Conservation (phyloP, 2,329 filamentous ascomycete species). For the Escovopsis weberi region DNA sequence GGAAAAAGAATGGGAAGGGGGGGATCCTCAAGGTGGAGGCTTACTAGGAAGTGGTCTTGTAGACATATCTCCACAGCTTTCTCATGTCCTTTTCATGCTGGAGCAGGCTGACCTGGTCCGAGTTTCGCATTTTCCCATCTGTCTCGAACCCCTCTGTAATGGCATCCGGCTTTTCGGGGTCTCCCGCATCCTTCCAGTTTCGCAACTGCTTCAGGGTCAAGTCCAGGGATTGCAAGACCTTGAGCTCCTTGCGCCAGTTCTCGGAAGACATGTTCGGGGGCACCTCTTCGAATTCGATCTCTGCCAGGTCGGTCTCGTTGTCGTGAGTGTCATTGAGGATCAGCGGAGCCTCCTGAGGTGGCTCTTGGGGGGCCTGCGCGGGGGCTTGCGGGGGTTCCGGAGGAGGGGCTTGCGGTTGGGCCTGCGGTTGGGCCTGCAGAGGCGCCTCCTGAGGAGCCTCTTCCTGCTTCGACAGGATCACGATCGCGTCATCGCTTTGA, state of each 20-base stretch:
- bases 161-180: slow-evolving; percentile 20
- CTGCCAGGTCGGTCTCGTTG: too few species aligned
- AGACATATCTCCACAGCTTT: slow-evolving; percentile 25
- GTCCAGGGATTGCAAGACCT: slow-evolving; percentile 15
- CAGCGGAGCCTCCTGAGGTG: too few species aligned
- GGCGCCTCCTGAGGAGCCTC: too few species aligned
- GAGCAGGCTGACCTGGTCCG: slow-evolving; percentile 18
- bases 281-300: slow-evolving; percentile 2
- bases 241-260: slow-evolving; percentile 4
- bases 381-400: background rate
- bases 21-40: slow-evolving; percentile 8
- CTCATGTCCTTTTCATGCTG: slow-evolving; percentile 29
- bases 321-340: too few species aligned
- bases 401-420: background rate
- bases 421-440: too few species aligned
- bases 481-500: too few species aligned
- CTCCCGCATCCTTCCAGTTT: slow-evolving; percentile 21
- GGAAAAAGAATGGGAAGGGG: background rate
- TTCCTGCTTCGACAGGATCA: too few species aligned
- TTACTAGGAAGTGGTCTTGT: slow-evolving; percentile 26
- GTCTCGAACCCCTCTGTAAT: slow-evolving; percentile 22
- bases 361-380: too few species aligned
- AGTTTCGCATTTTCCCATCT: slow-evolving; percentile 19
- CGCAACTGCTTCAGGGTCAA: slow-evolving; percentile 21
- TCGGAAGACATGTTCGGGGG: slow-evolving; percentile 8